A percentile compares a stretch with the other conserved stretches of the same genome.
phyloP scores from a whole-genome alignment of 2,329 filamentous ascomycete species.

The Bisporella sp. region DNA sequence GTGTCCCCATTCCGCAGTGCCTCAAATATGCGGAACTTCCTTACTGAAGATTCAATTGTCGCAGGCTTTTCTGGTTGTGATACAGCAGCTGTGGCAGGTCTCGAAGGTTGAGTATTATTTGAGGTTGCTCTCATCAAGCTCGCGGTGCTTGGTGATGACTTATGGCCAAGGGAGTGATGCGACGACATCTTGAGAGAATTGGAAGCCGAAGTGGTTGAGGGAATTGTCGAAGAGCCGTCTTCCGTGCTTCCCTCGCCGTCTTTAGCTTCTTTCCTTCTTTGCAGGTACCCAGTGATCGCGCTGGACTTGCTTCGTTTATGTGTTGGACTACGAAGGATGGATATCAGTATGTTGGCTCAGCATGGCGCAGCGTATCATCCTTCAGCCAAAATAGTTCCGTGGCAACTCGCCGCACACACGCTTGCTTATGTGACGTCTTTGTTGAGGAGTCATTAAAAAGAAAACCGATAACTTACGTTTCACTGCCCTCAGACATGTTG shows the following conservation, averaged over 20 bases:
- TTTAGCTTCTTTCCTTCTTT: conserved; percentile 39
- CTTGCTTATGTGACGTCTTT: no score
- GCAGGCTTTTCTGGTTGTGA: conserved; percentile 24
- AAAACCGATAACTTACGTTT: no score
- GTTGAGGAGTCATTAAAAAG: no score
- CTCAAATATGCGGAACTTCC: conserved; percentile 92
- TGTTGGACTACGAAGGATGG: conserved; percentile 9
- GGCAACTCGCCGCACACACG: background rate
- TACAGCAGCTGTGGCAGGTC: conserved; percentile 10
- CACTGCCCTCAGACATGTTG: no score
- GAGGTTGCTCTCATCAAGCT: conserved; percentile 23
- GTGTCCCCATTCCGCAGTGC: conserved; percentile 86
- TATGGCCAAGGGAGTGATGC: conserved; percentile 19
- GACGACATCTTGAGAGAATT: conserved; percentile 14
- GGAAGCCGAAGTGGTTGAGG: conserved; percentile 18
- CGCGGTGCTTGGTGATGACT: conserved; percentile 20
- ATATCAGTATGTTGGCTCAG: background rate
- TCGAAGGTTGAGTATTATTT: conserved; percentile 11
- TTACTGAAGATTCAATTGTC: conserved; percentile 85
- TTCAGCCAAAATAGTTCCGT: background rate
- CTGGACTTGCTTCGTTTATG: conserved; percentile 47
- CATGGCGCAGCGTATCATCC: background rate
- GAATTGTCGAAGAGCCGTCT: conserved; percentile 17
- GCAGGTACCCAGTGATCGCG: conserved; percentile 38
- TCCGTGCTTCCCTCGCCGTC: conserved; percentile 25